Evolutionary conservation across 345 rosid species (phyloP), one percentile per base, ranked within the genome.

Genomic region (Erucastrum elatum): DNA sequence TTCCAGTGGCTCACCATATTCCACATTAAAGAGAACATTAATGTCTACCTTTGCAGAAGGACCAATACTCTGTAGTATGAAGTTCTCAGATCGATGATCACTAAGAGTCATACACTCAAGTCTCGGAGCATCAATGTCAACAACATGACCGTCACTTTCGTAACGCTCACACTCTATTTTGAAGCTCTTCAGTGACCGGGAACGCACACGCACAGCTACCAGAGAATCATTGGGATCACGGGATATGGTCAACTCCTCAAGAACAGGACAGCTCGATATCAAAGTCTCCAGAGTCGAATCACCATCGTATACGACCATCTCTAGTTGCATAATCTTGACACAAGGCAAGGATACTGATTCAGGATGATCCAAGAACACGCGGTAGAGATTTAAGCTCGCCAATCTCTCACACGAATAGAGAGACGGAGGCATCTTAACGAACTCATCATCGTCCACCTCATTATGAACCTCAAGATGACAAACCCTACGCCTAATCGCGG

Each of bases 1-100:
- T 0, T 80, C 67, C 2, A 74, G 3, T 2, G 44, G 12, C 1
- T 75, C 82, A 61, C 0, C 0, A 37, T 69, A 58, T 3, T 74
- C 71, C 4, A 51, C 71, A 62, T 69, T 74, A 69, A 75, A 75
- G 53, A 37, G 2, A 49, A 75, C 67, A 75, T 75, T 37, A 64
- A 80, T 53, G 26, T 68, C 51, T 55, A 70, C 79, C 34, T 80
- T 64, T 11, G 78, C 68, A 13, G 6, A 68, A 10, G 83, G 66
- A n/a, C 63, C 79, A 33, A 74, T 62, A 64, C 2, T 68, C 41
- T 70, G 66, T 62, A 80, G 53, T 8, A 75, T 3, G 25, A 75
- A 74, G 64, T n/a, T 80, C 2, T 75, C 72, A 55, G 83, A 75
- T 11, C 8, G 58, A 33, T 70, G 80, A 75, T 75, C 83, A 5